Base-by-base conservation (phyloP, 306 rosid species). In the Albizia julibrissin region DNA sequence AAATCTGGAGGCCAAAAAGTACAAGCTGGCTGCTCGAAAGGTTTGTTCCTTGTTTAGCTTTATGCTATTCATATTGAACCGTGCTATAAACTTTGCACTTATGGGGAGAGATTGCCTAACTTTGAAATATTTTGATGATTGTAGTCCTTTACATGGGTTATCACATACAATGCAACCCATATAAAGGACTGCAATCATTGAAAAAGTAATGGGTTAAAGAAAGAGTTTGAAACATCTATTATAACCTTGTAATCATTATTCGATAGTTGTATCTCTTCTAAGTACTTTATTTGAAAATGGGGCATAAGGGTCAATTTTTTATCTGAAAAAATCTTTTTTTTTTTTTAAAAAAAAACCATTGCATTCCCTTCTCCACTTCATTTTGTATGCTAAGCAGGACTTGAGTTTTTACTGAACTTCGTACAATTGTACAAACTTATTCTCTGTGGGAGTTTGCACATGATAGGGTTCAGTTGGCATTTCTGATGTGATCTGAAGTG, bases 21-120 rank as follows among this genome's bases (percentile, higher is more conserved):
- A 96, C 90, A 96, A 96, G 94, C 94, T 90, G 78, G 99, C 98
- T 84, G 99, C 99, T 68, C 95, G 98, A 74, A 96, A 96, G 99
- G 99, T 96, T 69, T 79, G 92, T 77, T 82, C 62, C 52, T 29
- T 81, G 3, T 52, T 34, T 80, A 14, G 79, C 61, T 10, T 42
- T 52, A 33, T 69, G 66, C 26, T 69, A n/a, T 11, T 39, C 22
- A 12, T 47, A 26, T 66, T 39, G 42, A 50, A 39, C 70, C 69
- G 31, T 74, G 27, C 27, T 56, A 40, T 8, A 10, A 54, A 64
- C 70, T 68, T 37, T 74, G 9, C 15, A 21, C 68, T 39, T 47
- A 9, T 52, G 16, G 52, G 40, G 43, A 68, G 76, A 19, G 15
- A 42, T 9, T 42, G 24, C 31, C n/a, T 54, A 18, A 3, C 61